Evolutionary conservation across 2,329 filamentous ascomycete species (phyloP).

Genomic region (Botrytis squamosa): DNA sequence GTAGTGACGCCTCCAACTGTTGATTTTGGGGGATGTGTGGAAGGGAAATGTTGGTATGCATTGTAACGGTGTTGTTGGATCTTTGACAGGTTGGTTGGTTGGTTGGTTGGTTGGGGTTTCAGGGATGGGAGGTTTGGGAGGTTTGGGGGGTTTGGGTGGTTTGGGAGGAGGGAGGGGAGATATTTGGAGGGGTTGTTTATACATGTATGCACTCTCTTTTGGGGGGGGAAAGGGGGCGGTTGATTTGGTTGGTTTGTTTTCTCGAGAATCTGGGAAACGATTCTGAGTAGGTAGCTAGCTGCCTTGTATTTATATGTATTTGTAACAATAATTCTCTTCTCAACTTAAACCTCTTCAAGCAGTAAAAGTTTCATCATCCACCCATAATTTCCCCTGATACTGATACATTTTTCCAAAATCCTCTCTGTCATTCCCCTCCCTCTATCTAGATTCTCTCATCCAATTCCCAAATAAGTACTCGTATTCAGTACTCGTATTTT

Average conservation of each 20-base stretch:
- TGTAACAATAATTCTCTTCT: background rate
- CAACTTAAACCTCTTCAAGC: background rate
- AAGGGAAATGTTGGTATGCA: background rate
- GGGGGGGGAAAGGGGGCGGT: no score
- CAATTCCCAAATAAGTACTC: background rate
- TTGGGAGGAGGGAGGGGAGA: no score
- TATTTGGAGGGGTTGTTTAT: no score
- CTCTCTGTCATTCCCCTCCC: no score
- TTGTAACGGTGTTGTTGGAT: background rate
- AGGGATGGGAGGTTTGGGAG: background rate
- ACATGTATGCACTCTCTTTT: no score
- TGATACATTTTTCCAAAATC: no score
- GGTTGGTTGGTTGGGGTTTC: background rate
- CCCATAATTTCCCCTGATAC: fast-evolving
- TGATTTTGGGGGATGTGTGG: background rate
- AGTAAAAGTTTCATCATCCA: background rate
- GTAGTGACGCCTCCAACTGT: background rate
- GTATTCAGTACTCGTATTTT: background rate
- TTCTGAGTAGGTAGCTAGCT: background rate
- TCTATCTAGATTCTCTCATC: background rate
- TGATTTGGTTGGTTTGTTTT: background rate
- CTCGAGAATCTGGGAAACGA: background rate
- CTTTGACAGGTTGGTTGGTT: background rate
- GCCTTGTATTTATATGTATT: background rate
- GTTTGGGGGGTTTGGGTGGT: no score